Evolutionary conservation across 768 basidiomycete species (phyloP).

Genomic region (Tricholoma sp.): DNA sequence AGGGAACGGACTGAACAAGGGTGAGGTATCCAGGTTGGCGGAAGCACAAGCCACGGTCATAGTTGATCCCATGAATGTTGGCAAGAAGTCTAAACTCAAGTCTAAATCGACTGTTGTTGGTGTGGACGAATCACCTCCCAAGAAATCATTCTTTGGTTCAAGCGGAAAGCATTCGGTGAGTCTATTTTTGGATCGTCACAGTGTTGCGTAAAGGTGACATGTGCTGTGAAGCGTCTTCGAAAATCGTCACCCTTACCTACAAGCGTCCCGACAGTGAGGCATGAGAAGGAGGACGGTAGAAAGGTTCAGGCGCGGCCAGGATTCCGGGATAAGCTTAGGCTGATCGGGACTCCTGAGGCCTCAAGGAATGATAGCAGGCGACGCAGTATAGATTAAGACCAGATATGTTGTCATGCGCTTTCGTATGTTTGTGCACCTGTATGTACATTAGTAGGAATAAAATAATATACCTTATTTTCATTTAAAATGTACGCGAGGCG

Average conservation of each 20-base stretch:
- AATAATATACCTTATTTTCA: neutral
- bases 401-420: neutral
- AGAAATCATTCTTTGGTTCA: constrained; percentile 34
- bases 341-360: constrained; percentile 32
- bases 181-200: constrained; percentile 8
- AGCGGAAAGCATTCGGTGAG: constrained; percentile 34
- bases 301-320: constrained; percentile 21
- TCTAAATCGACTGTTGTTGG: constrained; percentile 2
- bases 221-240: neutral
- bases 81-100: constrained; percentile 30
- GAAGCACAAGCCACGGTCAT: constrained; percentile 62
- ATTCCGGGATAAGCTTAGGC: constrained; percentile 29
- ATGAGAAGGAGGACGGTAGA: constrained; percentile 6
- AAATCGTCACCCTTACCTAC: neutral
- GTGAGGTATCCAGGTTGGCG: constrained; percentile 28
- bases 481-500: neutral
- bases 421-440: neutral
- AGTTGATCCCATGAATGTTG: constrained; percentile 52
- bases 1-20: neutral
- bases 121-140: constrained; percentile 2
- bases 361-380: constrained; percentile 31
- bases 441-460: neutral
- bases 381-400: constrained; percentile 27
- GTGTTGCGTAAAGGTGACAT: constrained; percentile 1
- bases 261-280: neutral